Conservation (phyloP, 768 basidiomycete species). For the Daedalea quercina region DNA sequence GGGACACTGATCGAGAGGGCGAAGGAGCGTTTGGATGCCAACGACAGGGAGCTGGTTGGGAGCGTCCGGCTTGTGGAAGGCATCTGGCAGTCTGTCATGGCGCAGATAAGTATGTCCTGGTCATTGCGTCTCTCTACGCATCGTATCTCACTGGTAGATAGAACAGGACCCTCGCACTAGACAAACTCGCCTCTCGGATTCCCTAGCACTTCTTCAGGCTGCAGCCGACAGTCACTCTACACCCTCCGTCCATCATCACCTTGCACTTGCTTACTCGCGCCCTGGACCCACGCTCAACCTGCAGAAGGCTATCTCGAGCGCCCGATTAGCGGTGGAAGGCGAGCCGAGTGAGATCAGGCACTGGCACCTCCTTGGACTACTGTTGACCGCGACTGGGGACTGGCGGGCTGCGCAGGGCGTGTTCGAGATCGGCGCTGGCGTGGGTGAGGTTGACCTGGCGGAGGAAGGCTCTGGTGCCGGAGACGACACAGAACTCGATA, state of each 20-base stretch:
- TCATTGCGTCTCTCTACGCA: neutral
- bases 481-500: neutral
- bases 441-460: conserved; percentile 41
- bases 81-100: conserved; percentile 64
- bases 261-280: conserved; percentile 68
- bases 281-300: conserved; percentile 60
- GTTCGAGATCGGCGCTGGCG: conserved; percentile 65
- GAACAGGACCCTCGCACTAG: conserved; percentile 65
- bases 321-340: conserved; percentile 67
- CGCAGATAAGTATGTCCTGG: conserved; percentile 50
- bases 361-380: conserved; percentile 87
- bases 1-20: conserved; percentile 55
- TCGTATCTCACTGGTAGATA: conserved; percentile 21
- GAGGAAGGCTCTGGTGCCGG: conserved; percentile 11
- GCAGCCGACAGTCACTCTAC: conserved; percentile 45
- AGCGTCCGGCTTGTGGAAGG: conserved; percentile 66
- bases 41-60: conserved; percentile 49
- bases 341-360: conserved; percentile 59
- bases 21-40: conserved; percentile 40
- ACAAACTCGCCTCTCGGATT: conserved; percentile 46
- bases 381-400: conserved; percentile 73
- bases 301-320: conserved; percentile 57
- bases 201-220: conserved; percentile 42
- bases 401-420: conserved; percentile 75
- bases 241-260: conserved; percentile 64